These are phyloP conservation scores for Fraxinus angustifolia DNA, from an alignment of 305 asterid species.

Conservation along the genomic window DNA sequence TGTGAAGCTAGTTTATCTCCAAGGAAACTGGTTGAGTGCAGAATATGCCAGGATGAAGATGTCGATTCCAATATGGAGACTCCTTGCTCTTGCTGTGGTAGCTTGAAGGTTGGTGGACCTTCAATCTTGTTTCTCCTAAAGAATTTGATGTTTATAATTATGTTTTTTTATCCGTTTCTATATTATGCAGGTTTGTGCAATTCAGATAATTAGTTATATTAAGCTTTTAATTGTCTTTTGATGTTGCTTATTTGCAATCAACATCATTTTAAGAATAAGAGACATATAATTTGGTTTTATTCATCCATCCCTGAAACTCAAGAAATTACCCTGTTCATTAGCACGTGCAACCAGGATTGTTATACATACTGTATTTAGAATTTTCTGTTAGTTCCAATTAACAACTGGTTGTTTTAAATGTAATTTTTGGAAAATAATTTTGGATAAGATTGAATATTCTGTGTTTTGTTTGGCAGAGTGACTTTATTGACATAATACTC, in stretches of 20 bases:
- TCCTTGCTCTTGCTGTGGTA: slow-evolving; percentile 94
- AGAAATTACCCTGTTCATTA: neutral
- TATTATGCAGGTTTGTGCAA: neutral
- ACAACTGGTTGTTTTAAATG: neutral
- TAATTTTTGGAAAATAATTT: neutral
- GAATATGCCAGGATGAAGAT: slow-evolving; percentile 90
- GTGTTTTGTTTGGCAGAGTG: neutral
- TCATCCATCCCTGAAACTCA: neutral
- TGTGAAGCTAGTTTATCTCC: slow-evolving; percentile 44
- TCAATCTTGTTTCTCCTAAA: neutral
- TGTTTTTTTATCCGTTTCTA: neutral
- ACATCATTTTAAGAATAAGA: neutral
- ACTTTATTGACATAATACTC: neutral
- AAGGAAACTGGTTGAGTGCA: slow-evolving; percentile 72
- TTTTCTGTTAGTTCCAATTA: neutral
- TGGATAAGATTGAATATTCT: neutral
- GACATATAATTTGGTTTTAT: neutral
- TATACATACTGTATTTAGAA: neutral
- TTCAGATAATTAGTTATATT: neutral
- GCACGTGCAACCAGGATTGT: neutral
- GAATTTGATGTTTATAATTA: neutral
- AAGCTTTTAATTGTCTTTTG: neutral
- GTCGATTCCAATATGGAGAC: slow-evolving; percentile 69
- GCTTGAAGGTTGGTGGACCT: slow-evolving; percentile 69
- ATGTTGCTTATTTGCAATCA: neutral